Percentiles rank a stretch among this genome's conserved stretches.
These are phyloP conservation scores for Boletus reticulatus DNA, from an alignment of 768 basidiomycete genomes.

Conservation along the genomic window DNA sequence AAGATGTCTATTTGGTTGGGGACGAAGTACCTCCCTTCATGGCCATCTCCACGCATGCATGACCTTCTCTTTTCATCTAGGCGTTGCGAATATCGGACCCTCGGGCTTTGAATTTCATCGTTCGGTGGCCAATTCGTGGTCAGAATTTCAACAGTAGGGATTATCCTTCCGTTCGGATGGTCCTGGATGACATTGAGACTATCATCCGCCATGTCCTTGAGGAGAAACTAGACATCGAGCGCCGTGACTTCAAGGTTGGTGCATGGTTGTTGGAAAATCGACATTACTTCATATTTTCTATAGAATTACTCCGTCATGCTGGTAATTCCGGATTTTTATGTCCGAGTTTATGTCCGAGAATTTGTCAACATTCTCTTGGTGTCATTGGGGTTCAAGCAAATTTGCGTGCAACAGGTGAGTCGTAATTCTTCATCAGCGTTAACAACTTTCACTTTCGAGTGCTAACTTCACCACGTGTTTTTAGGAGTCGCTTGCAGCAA, in stretches of 20 bases:
- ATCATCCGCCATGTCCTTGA: conserved; percentile 63
- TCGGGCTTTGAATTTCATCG: conserved; percentile 58
- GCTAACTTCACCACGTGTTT: not conserved
- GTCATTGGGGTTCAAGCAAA: conserved; percentile 88
- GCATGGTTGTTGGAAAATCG: not conserved
- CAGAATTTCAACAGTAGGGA: conserved; percentile 79
- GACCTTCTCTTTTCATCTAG: conserved; percentile 36
- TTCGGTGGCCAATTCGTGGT: conserved; percentile 83
- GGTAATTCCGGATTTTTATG: conserved; percentile 90
- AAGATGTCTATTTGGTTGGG: conserved; percentile 54
- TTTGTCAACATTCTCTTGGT: conserved; percentile 70
- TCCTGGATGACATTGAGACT: conserved; percentile 75
- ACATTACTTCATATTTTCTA: not conserved
- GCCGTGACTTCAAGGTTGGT: conserved; percentile 59
- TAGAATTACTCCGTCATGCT: conserved; percentile 88
- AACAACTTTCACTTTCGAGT: too few relatives aligned
- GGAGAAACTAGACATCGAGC: conserved; percentile 54
- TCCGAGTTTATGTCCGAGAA: conserved; percentile 78
- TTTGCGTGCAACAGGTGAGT: conserved; percentile 84
- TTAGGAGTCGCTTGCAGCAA: conserved; percentile 89
- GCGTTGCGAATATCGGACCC: conserved; percentile 73
- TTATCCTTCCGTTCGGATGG: conserved; percentile 66
- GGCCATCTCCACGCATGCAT: not conserved
- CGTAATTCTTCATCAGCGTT: not conserved
- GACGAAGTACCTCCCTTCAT: conserved; percentile 50